Conservation (phyloP, 768 basidiomycete genomes). For the Suillus paluster region DNA sequence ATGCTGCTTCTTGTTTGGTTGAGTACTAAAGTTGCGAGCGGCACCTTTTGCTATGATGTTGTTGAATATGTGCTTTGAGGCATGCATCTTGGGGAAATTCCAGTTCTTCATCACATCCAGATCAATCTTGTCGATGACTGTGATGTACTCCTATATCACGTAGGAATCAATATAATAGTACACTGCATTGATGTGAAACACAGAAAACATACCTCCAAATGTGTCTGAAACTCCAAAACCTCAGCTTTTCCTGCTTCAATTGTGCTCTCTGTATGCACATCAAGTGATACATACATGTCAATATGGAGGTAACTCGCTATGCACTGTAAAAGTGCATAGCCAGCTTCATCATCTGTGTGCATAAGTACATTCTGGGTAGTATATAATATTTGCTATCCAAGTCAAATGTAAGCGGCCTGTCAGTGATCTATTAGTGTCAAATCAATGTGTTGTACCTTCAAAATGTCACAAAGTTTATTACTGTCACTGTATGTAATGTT, state of each 20-base stretch:
- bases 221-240: slow-evolving; percentile 18
- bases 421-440: neutral
- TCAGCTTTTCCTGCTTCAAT: slow-evolving; percentile 22
- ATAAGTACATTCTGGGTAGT: slow-evolving; percentile 28
- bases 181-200: neutral
- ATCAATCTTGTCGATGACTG: neutral
- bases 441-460: slow-evolving; percentile 34
- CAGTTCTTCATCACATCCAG: neutral
- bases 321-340: slow-evolving; percentile 31
- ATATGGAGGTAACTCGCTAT: slow-evolving; percentile 36
- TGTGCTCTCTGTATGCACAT: slow-evolving; percentile 36
- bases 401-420: too few species aligned
- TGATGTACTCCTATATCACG: slow-evolving; percentile 1
- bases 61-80: neutral
- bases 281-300: slow-evolving; percentile 32
- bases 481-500: slow-evolving; percentile 36
- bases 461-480: slow-evolving; percentile 39
- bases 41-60: neutral
- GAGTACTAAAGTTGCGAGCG: neutral
- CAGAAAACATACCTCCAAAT: slow-evolving; percentile 23
- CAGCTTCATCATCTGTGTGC: slow-evolving; percentile 8
- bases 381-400: slow-evolving; percentile 34
- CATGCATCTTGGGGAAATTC: slow-evolving; percentile 6
- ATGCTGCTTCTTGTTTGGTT: neutral
- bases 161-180: too few species aligned